Evolutionary conservation across 208 protist genomes (phyloP), one percentile per base, ranked within the genome.

Genomic region (Leishmania guyanensis): DNA sequence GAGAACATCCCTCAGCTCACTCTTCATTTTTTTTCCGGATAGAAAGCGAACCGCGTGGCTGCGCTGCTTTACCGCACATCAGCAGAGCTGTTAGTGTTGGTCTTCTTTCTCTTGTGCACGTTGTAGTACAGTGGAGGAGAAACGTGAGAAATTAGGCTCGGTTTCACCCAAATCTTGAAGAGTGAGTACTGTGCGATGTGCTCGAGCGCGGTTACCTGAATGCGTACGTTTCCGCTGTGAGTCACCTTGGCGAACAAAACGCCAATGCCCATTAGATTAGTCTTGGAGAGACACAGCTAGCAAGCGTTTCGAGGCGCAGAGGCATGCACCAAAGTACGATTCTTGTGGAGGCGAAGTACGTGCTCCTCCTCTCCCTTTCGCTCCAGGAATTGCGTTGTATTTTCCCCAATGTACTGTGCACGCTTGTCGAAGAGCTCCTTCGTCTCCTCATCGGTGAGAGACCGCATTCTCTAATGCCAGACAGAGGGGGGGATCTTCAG

Each of bases 111-210:
- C 6, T n/a, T 53, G 17, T 39, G 65, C 16, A 53, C 14, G 50
- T 39, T 75, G 71, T 39, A 75, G n/a, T n/a, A 62, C 48, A 22
- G 51, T 20, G 50, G 50, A 62, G 50, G 50, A 62, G 50, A 29
- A 33, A 75, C 33, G 16, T 17, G 14, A 16, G 50, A 43, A 29
- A n/a, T 46, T 10, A 60, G 97, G 54, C 94, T 95, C n/a, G 99
- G 99, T 87, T 99, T 99, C 50, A 99, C 94, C 99, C 99, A 99
- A 5, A 99, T 96, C 92, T 99, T 99, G 89, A 99, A 99, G 29
- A 96, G 86, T 9, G 95, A 96, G 87, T 97, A 98, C 82, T 98
- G 94, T 0, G 95, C 94, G 81, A 98, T 96, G 89, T 96, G 95
- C 64, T 98, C 94, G 1, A 98, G 87, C 16, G 94, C 94, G 10